Conservation (phyloP, 371 early-diverging fungal genomes). For the Rhizopus delemar region DNA sequence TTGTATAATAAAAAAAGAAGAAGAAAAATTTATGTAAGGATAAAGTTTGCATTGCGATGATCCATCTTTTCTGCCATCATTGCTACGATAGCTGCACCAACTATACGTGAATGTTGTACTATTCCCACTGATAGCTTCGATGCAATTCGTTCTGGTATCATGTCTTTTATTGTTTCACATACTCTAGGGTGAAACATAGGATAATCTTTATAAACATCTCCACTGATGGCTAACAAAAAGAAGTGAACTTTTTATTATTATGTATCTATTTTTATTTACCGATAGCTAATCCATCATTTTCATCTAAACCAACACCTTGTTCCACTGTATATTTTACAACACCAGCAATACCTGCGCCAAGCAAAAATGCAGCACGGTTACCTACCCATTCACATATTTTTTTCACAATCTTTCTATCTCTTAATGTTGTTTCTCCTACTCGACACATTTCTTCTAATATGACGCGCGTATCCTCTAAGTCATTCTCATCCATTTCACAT, state of each 20-base stretch:
- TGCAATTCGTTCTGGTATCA: slow-evolving; percentile 44
- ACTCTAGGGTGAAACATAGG: slow-evolving; percentile 50
- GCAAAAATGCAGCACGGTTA: slow-evolving; percentile 40
- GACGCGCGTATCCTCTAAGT: slow-evolving; percentile 44
- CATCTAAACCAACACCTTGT: slow-evolving; percentile 36
- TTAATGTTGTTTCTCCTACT: slow-evolving; percentile 34
- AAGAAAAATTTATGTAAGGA: too few species aligned
- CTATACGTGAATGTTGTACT: slow-evolving; percentile 50
- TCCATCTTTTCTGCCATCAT: slow-evolving; percentile 52
- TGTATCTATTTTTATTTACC: slow-evolving; percentile 16
- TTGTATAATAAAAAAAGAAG: slow-evolving; percentile 6
- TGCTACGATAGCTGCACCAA: slow-evolving; percentile 54
- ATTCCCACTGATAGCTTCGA: slow-evolving; percentile 47
- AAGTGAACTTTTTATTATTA: neutral
- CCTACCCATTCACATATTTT: slow-evolving; percentile 45
- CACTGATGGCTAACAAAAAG: slow-evolving; percentile 40
- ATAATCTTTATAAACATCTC: slow-evolving; percentile 51
- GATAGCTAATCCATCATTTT: slow-evolving; percentile 36
- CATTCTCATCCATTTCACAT: slow-evolving; percentile 46
- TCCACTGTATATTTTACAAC: slow-evolving; percentile 42
- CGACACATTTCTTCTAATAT: slow-evolving; percentile 51
- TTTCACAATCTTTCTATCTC: slow-evolving; percentile 48
- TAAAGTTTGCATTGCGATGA: slow-evolving; percentile 6
- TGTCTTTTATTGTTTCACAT: slow-evolving; percentile 42
- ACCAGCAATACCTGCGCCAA: slow-evolving; percentile 46